These are phyloP conservation scores for Ampelocalamus luodianensis DNA, from an alignment of 176 grass and related monocot species.

Conservation along the genomic window DNA sequence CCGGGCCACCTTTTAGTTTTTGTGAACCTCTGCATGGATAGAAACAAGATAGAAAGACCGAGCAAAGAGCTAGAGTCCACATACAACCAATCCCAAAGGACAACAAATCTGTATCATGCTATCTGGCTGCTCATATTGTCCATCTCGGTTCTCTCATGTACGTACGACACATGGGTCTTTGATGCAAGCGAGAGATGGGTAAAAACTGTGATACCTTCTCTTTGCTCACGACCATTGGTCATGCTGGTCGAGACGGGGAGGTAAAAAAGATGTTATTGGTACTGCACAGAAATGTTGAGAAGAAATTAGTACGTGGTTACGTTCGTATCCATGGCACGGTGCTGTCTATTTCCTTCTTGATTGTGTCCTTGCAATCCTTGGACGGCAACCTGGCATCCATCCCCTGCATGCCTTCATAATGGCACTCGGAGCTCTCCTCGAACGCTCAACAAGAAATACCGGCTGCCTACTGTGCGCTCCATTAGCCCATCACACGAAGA, in stretches of 20 bases:
- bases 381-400: conserved; percentile 33
- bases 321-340: not conserved
- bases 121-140: conserved; percentile 1
- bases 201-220: not conserved
- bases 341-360: conserved; percentile 24
- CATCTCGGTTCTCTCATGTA: not conserved
- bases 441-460: conserved; percentile 37
- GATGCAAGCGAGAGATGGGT: conserved; percentile 12
- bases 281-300: not conserved
- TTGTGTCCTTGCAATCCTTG: conserved; percentile 42
- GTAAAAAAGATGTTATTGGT: conserved; percentile 6
- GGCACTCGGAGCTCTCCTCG: conserved; percentile 17
- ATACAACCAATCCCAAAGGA: conserved; percentile 27
- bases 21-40: conserved; percentile 11
- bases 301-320: conserved; percentile 14
- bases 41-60: conserved; percentile 38
- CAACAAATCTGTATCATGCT: conserved; percentile 27
- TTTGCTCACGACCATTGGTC: not conserved
- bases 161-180: conserved; percentile 17
- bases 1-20: conserved; percentile 18
- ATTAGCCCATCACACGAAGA: not conserved
- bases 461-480: not conserved
- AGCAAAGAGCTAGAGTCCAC: conserved; percentile 31
- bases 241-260: not conserved
- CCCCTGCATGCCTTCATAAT: conserved; percentile 22